phyloP scores from a whole-genome alignment of 768 basidiomycete species.

The Calocybe gangraenosa region DNA sequence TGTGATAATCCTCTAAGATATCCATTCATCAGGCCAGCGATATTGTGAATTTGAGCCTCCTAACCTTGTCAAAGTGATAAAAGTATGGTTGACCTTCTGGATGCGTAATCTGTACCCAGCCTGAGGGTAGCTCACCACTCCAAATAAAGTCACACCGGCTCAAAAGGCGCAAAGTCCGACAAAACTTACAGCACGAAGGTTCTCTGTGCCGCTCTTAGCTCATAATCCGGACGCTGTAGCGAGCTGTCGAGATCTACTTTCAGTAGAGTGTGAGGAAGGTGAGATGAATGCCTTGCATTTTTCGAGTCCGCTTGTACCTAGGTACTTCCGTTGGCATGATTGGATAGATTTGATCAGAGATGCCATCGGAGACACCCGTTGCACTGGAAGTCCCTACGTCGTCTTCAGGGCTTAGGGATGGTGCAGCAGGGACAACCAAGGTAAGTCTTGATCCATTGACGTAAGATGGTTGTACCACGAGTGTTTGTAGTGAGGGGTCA shows the following conservation, averaged over 20 bases:
- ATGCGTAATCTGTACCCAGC: conserved; percentile 12
- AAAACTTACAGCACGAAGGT: conserved; percentile 3
- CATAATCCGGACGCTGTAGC: neutral
- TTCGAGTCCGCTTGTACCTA: conserved; percentile 9
- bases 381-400: neutral
- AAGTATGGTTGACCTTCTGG: conserved; percentile 13
- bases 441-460: conserved; percentile 1
- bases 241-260: neutral
- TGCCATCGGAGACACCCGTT: conserved; percentile 2
- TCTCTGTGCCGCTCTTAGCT: conserved; percentile 1
- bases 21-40: neutral
- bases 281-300: too few species aligned
- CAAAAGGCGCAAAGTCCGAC: neutral
- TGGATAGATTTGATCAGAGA: conserved; percentile 9
- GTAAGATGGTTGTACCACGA: neutral
- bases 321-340: conserved; percentile 9
- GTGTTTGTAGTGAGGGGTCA: neutral
- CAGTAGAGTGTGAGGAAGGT: neutral
- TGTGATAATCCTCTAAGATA: conserved; percentile 5
- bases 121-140: conserved; percentile 5
- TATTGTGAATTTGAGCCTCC: neutral
- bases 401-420: neutral
- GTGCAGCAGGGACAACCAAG: conserved; percentile 1
- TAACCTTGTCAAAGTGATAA: conserved; percentile 4
- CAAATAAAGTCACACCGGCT: neutral